Base-by-base conservation (phyloP, 306 rosid genomes). In the Cicer yamashitae region DNA sequence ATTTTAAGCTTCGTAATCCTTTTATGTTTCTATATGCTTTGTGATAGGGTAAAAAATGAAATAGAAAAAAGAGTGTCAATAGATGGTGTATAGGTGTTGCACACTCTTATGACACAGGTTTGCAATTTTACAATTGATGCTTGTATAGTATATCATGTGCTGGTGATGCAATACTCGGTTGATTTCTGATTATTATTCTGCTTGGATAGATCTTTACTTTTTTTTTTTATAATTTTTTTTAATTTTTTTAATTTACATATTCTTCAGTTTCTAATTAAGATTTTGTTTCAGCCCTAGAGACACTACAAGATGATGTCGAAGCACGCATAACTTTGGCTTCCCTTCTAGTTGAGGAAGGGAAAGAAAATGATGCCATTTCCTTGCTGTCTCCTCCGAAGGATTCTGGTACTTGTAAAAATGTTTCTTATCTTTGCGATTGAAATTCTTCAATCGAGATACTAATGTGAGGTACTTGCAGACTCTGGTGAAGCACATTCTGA, bases 281-380 rank as follows among this genome's bases (percentile, higher is more conserved):
- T 83, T 73, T 69, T 43, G 54, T 75, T 85, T 80, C 90, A 91
- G 97, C 89, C 61, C 78, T 94, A 5, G 83, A 90, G 85, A 82
- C 82, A 47, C 81, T 85, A 61, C 77, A 83, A 67, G 89, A 88
- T 79, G 82, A 94, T 77, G 82, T 91, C 78, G 89, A 87, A 80
- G 87, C 89, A 7, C 88, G 98, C 13, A 84, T 94, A 60, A 81
- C 85, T 75, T 85, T 94, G 85, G 88, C 94, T 79, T 91, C 94
- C 77, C 90, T 94, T 80, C 91, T 94, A 30, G 88, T 94, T 62
- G 97, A 91, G 81, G 94, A 94, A 78, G 87, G 72, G 79, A 88
- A 84, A 78, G 87, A 76, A 71, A 92, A 87, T 74, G 98, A 94
- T 77, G 98, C 93, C 64, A 86, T 90, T 77, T 84, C 85, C 11